Percentiles rank a stretch among this genome's conserved stretches.
Evolutionary conservation across 805 yeast species (phyloP).

Genomic region (Ogataea allantospora): DNA sequence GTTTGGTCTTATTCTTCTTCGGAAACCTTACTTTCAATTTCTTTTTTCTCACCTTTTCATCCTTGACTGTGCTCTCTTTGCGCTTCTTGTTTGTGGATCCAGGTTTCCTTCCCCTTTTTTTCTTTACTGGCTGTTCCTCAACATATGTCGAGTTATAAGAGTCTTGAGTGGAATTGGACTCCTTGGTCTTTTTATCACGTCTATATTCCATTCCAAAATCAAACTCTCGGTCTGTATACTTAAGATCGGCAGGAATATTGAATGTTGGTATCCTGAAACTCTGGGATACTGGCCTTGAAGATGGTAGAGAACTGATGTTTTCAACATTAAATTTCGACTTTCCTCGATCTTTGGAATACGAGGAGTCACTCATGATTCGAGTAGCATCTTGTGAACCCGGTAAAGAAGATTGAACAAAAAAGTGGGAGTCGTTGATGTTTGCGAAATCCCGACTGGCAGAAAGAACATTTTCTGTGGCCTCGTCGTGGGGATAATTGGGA

Average conservation of each 20-base stretch:
- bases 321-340: slow-evolving; percentile 15
- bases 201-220: slow-evolving; percentile 9
- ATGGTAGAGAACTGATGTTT: slow-evolving; percentile 18
- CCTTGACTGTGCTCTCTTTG: slow-evolving; percentile 11
- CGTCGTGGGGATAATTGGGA: slow-evolving; percentile 12
- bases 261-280: slow-evolving; percentile 18
- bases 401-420: slow-evolving; percentile 18
- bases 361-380: slow-evolving; percentile 12
- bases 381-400: slow-evolving; percentile 21
- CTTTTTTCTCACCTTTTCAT: slow-evolving; percentile 16
- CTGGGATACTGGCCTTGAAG: slow-evolving; percentile 16
- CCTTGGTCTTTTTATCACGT: slow-evolving; percentile 10
- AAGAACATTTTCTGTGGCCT: slow-evolving; percentile 18
- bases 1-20: slow-evolving; percentile 10
- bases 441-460: slow-evolving; percentile 17
- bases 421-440: slow-evolving; percentile 17
- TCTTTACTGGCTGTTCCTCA: slow-evolving; percentile 12
- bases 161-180: slow-evolving; percentile 5
- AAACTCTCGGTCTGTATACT: slow-evolving; percentile 12
- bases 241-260: slow-evolving; percentile 18
- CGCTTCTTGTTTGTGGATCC: slow-evolving; percentile 23
- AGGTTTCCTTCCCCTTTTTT: slow-evolving; percentile 22
- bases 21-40: slow-evolving; percentile 20
- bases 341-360: slow-evolving; percentile 13
- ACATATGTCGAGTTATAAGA: slow-evolving; percentile 1